A percentile compares a stretch with the other conserved stretches of the same genome.
phyloP scores from a whole-genome alignment of 257 asterid species.

The Galeopsis tetrahit region DNA sequence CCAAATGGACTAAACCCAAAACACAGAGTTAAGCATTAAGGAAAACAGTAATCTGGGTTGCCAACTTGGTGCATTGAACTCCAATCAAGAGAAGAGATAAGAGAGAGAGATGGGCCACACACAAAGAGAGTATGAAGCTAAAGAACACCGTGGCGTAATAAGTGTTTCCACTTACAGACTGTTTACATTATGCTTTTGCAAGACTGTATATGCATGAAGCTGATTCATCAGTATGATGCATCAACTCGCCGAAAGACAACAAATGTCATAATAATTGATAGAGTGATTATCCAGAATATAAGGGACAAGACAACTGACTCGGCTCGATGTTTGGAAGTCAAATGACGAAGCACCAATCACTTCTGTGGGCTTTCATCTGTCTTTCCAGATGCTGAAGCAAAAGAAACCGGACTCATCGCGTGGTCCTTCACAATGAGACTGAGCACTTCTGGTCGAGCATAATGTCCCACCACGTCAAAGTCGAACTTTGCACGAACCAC shows the following conservation, averaged over 20 bases:
- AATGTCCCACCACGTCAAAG: slow-evolving; percentile 96
- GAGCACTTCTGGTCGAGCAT: slow-evolving; percentile 87
- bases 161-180: slow-evolving; percentile 16
- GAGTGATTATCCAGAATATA: neutral
- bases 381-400: slow-evolving; percentile 64
- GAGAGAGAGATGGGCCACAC: slow-evolving; percentile 6
- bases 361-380: slow-evolving; percentile 46
- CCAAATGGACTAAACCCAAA: neutral
- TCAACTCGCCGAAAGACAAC: slow-evolving; percentile 26
- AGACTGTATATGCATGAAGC: slow-evolving; percentile 13
- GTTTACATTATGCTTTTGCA: slow-evolving; percentile 20
- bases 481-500: slow-evolving; percentile 89
- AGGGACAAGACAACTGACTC: slow-evolving; percentile 22
- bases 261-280: slow-evolving; percentile 6
- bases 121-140: neutral
- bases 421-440: slow-evolving; percentile 82
- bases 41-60: neutral
- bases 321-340: neutral
- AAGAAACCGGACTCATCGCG: slow-evolving; percentile 70
- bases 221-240: slow-evolving; percentile 7
- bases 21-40: neutral
- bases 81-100: neutral
- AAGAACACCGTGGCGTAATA: neutral
- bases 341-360: slow-evolving; percentile 2
- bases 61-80: slow-evolving; percentile 29